Conservation (phyloP, 441 rosid genomes). For the Erodium moschatum region DNA sequence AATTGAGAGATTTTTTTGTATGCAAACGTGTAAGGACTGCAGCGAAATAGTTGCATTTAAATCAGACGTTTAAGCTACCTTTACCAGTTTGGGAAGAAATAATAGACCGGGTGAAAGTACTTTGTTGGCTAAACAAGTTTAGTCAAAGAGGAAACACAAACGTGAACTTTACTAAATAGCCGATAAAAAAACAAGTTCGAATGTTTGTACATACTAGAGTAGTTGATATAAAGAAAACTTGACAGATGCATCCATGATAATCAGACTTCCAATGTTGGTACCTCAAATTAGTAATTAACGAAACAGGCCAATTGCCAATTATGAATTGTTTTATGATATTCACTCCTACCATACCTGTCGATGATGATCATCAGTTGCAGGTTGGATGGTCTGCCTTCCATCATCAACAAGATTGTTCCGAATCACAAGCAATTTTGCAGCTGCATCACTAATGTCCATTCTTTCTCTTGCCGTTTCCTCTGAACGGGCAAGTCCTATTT, state of each 20-base stretch:
- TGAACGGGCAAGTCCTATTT: conserved; percentile 9
- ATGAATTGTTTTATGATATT: background rate
- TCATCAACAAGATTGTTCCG: background rate
- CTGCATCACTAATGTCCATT: background rate
- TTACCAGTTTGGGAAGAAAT: no score
- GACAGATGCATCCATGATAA: background rate
- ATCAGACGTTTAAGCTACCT: no score
- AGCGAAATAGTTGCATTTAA: no score
- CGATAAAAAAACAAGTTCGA: no score
- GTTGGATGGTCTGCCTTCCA: background rate
- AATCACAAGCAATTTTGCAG: background rate
- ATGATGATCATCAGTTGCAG: background rate
- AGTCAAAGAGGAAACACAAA: no score
- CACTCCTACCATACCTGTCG: background rate
- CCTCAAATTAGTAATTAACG: background rate
- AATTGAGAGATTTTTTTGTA: no score
- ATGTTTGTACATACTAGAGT: no score
- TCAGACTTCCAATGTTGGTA: background rate
- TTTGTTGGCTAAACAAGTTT: no score
- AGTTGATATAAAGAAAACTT: no score
- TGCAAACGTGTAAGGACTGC: no score
- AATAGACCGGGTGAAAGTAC: no score
- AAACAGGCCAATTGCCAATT: background rate
- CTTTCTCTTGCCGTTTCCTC: background rate
- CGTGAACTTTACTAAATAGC: no score